Base-by-base conservation (phyloP, 768 basidiomycete species). In the Russula sp. region DNA sequence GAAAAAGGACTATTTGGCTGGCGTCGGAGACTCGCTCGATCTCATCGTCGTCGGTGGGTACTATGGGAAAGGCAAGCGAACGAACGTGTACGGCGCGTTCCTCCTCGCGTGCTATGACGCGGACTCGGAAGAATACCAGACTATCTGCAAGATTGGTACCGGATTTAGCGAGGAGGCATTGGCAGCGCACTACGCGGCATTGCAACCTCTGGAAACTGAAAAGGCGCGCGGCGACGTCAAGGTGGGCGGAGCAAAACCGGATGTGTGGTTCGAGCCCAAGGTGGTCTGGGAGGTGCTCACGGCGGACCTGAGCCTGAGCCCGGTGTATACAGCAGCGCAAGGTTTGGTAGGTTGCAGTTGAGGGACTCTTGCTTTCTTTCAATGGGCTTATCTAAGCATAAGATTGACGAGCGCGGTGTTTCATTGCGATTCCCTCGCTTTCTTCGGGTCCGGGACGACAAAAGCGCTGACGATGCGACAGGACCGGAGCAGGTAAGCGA, bases 71-170 rank as follows among this genome's bases (percentile, higher is more conserved):
- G 97, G 97, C 60, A 99, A 99, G 74, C 87, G 97, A 56, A 97
- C 96, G 34, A 89, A 91, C 72, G 91, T 97, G 34, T 99, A 98
- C 70, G 97, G 97, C 54, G 97, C 97, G 13, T 98, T 97, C 83
- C 81, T 98, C 25, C 83, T 99, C 41, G 97, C 97, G 8, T 98
- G 96, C 75, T 98, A 93, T 72, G 97, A 99, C 72, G 78, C 85
- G 59, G 97, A 98, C 67, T 81, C 88, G 20, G 96, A 98, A 73
- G 90, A 91, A 71, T 98, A 83, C 72, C 97, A 99, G 70, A 94
- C 95, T 5, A 93, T 98, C 56, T 98, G 97, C 81, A 99, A 99
- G 73, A 97, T 99, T 67, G 97, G 97, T 9, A 99, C 97, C 0
- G 97, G 97, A 1, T 98, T 99, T 76, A 90, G 88, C 59, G 97